Conservation (phyloP, 192 early-diverging fungal genomes). For the Linnemannia elongata region DNA sequence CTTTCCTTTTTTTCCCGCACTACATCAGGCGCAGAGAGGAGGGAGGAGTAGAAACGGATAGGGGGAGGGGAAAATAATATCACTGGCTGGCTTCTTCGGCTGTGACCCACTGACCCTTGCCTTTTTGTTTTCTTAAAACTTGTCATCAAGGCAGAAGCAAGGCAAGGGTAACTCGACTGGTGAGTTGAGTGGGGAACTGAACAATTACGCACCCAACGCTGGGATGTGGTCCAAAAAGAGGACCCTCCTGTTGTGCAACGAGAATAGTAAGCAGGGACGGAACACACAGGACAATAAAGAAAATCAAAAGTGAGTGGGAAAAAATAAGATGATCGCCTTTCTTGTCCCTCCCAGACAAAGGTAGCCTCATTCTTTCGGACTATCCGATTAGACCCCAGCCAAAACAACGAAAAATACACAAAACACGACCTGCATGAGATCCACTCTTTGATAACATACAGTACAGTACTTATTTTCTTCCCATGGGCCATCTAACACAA, state of each 20-base stretch:
- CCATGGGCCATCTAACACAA: not conserved
- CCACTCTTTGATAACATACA: not conserved
- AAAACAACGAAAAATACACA: too few species aligned
- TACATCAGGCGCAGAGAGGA: not conserved
- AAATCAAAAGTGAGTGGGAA: too few species aligned
- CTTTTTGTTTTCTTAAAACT: not conserved
- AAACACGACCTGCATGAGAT: constrained; percentile 6
- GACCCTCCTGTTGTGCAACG: too few species aligned
- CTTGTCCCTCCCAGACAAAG: not conserved
- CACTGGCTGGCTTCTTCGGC: not conserved
- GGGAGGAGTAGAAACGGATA: not conserved
- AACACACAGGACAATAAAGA: too few species aligned
- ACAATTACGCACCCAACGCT: too few species aligned
- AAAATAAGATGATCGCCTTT: not conserved
- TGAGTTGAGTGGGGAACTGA: too few species aligned
- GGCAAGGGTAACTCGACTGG: too few species aligned
- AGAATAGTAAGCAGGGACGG: too few species aligned
- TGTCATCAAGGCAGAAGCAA: too few species aligned
- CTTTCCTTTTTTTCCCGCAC: not conserved
- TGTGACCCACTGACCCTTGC: not conserved
- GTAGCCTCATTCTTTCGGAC: not conserved
- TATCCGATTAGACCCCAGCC: not conserved
- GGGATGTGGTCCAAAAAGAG: too few species aligned
- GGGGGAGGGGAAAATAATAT: not conserved
- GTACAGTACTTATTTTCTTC: not conserved